Evolutionary conservation across 1,284 basidiomycete species (phyloP), one percentile per base, ranked within the genome.

Genomic region (Malassezia yamatoensis): DNA sequence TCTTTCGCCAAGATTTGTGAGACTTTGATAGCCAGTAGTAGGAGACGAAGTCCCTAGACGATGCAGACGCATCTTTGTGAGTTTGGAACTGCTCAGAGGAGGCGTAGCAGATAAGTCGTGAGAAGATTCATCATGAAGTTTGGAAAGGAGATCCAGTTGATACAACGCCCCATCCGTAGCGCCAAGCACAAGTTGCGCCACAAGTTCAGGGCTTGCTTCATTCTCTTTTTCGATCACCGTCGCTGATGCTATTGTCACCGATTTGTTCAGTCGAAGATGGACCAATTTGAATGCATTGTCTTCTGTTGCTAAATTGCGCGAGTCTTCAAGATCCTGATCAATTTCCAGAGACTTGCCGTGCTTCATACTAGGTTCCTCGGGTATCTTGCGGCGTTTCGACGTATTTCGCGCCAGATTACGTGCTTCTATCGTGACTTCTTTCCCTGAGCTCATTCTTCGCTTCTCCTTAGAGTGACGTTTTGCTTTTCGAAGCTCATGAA

Each of bases 1-100:
- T 33, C 59, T 60, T 2, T 74, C 70, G 29, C 67, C 64, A 7
- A 70, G 53, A 24, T 68, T 67, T 3, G 61, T 46, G 8, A 74
- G 40, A 0, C 57, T 64, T 15, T 62, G 58, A 8, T 66, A 58
- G 2, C 68, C 67, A 2, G 61, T 58, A 5, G 67, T 51, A 34
- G 60, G 57, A 35, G 65, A 58, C 4, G 57, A 60, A 24, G 11
- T 33, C 16, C 67, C 66, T 20, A 71, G 46, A 6, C 54, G 51
- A 29, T 46, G 49, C 5, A 68, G 53, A 9, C 46, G 21, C 46
- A 69, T 57, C 21, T 40, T 47, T 39, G n/a, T 43, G 47, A 10
- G 18, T 15, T 54, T 20, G 20, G 37, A 32, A 21, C 5, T 37
- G 12, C 3, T 32, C 29, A 37, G 18, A 37, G 10, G n/a, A 6